Base-by-base conservation (phyloP, 768 basidiomycete species). In the Rhizopogon vinicolor region DNA sequence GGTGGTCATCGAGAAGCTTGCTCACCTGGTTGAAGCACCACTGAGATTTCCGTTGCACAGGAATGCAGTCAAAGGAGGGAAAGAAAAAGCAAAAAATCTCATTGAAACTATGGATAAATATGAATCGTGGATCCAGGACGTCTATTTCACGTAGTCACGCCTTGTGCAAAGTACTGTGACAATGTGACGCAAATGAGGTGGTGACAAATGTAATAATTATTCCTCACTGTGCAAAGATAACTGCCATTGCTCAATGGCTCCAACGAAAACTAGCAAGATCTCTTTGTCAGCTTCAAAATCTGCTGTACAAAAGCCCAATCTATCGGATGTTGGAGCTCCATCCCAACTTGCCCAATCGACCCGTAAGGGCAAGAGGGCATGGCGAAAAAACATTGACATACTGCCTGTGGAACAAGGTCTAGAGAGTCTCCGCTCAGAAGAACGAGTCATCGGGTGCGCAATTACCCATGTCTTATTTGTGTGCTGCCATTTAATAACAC, bases 311-410 rank as follows among this genome's bases (percentile, higher is more conserved):
- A 68, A 67, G 41, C 14, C 41, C 14, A 5, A 40, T 31, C 59
- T 54, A 19, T 60, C 65, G 3, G 52, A 28, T 3, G 41, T 67
- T 4, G 65, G 68, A 3, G 68, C 65, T 3, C 69, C 69, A 31
- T 62, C 68, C 4, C 69, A 69, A 33, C 61, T 58, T n/a, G 61
- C 53, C 12, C 93, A 95, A 68, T 69, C 84, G 0, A 90, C 87
- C 62, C 75, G 93, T 55, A 96, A 93, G 69, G 91, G 93, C n/a
- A 96, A 96, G 69, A 84, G 82, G 54, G 84, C 93, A 45, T 96
- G 94, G 94, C 73, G 94, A 67, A 96, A 97, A 74, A 91, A 97
- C 69, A 86, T 96, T 51, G 85, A 96, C 67, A 80, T 96, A 49
- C 81, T 83, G 25, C 85, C 84, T 49, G 85, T 94, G 18, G 93